phyloP scores from a whole-genome alignment of 495 filamentous ascomycete genomes.

The Penicillium samsonianum region DNA sequence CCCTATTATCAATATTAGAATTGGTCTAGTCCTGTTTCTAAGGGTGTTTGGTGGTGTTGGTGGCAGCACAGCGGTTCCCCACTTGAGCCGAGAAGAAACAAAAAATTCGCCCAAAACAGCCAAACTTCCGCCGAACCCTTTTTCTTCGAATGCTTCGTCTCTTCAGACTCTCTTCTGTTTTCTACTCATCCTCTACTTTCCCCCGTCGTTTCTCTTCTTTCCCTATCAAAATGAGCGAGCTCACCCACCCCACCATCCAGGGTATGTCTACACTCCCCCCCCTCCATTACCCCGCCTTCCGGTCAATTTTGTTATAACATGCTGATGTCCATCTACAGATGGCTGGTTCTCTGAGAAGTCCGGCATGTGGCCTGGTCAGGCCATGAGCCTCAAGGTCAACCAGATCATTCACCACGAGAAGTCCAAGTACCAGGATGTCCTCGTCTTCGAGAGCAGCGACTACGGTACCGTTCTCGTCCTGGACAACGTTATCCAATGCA shows the following conservation, averaged over 20 bases:
- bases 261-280: slow-evolving; percentile 42
- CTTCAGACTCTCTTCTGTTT: slow-evolving; percentile 22
- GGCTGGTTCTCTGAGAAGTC: slow-evolving; percentile 99
- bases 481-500: slow-evolving; percentile 98
- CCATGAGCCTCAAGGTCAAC: slow-evolving; percentile 98
- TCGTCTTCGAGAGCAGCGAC: slow-evolving; percentile 96
- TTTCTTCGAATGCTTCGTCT: slow-evolving; percentile 31
- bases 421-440: slow-evolving; percentile 96
- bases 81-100: slow-evolving; percentile 19
- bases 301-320: slow-evolving; percentile 3
- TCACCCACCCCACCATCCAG: slow-evolving; percentile 61
- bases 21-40: not conserved
- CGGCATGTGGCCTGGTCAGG: slow-evolving; percentile 98
- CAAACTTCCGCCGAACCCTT: slow-evolving; percentile 34
- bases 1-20: slow-evolving; percentile 6
- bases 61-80: slow-evolving; percentile 19
- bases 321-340: slow-evolving; percentile 56
- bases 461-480: slow-evolving; percentile 97
- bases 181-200: slow-evolving; percentile 18
- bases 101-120: slow-evolving; percentile 31
- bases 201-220: slow-evolving; percentile 22
- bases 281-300: slow-evolving; percentile 32
- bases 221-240: slow-evolving; percentile 52
- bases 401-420: slow-evolving; percentile 98
- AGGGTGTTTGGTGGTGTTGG: slow-evolving; percentile 1